phyloP scores from a whole-genome alignment of 1,139 yeast genomes.

The Pichia terricola region DNA sequence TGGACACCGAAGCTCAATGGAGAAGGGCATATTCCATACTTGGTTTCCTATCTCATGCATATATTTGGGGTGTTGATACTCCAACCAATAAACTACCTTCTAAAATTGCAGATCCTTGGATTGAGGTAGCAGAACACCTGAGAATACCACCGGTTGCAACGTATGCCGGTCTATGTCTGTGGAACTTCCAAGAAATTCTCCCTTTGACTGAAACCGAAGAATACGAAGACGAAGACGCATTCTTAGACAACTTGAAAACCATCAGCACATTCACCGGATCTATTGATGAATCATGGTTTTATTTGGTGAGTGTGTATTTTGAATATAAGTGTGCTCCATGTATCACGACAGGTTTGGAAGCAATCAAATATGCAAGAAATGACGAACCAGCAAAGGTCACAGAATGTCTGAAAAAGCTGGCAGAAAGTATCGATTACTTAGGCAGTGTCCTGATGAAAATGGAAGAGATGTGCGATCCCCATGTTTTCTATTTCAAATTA shows the following conservation, averaged over 20 bases:
- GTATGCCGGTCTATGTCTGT: conserved; percentile 76
- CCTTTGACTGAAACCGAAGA: conserved; percentile 28
- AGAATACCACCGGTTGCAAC: conserved; percentile 83
- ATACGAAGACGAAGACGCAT: conserved; percentile 30
- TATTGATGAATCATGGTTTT: conserved; percentile 90
- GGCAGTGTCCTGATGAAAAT: conserved; percentile 71
- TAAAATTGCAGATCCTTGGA: conserved; percentile 62
- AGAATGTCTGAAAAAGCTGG: conserved; percentile 47
- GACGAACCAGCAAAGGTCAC: conserved; percentile 32
- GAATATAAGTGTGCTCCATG: conserved; percentile 74
- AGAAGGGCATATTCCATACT: conserved; percentile 75
- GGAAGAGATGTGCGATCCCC: conserved; percentile 96
- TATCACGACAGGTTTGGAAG: conserved; percentile 48
- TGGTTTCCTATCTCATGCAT: conserved; percentile 77
- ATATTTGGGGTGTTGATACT: conserved; percentile 66
- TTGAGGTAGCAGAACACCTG: conserved; percentile 45
- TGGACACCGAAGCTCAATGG: conserved; percentile 40
- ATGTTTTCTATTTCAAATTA: conserved; percentile 73
- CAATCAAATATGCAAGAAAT: conserved; percentile 48
- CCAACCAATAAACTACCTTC: conserved; percentile 62
- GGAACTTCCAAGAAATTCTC: conserved; percentile 70
- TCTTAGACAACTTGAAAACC: conserved; percentile 62
- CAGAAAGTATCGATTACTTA: conserved; percentile 65
- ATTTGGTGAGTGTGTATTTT: conserved; percentile 76
- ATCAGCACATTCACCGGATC: conserved; percentile 84